Evolutionary conservation across 1,284 basidiomycete genomes (phyloP).

Genomic region (Cryptococcus sp.): DNA sequence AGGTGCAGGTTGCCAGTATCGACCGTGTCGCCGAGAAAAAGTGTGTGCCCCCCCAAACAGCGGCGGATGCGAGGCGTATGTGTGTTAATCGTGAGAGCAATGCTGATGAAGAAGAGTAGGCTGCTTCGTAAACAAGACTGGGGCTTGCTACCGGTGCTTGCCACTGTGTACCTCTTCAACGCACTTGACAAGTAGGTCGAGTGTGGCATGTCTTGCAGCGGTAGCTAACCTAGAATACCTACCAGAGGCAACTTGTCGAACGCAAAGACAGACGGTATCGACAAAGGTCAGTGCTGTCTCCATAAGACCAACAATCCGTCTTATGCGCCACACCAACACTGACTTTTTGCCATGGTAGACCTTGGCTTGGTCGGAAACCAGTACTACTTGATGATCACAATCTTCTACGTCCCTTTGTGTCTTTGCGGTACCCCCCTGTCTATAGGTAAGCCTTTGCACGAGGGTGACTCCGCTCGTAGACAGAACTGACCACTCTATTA

Average conservation of each 20-base stretch:
- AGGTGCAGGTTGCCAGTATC: not conserved
- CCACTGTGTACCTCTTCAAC: conserved; percentile 39
- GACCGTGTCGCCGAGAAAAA: not conserved
- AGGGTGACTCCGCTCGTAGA: not conserved
- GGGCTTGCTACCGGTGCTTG: conserved; percentile 16
- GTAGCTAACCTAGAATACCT: not conserved
- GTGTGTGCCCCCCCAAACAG: not conserved
- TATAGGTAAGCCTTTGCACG: conserved; percentile 25
- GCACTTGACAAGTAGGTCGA: conserved; percentile 53
- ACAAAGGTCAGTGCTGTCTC: conserved; percentile 24
- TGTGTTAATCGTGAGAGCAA: not conserved
- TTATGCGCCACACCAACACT: too few species aligned
- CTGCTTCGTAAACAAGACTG: conserved; percentile 15
- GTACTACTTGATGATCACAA: conserved; percentile 23
- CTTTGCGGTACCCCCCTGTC: conserved; percentile 56
- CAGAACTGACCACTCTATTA: not conserved
- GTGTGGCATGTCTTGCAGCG: not conserved
- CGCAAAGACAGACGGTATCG: conserved; percentile 57
- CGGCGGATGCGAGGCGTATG: too few species aligned
- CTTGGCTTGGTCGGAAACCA: conserved; percentile 23
- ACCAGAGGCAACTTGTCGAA: conserved; percentile 54
- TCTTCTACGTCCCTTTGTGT: conserved; percentile 14
- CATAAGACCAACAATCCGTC: not conserved
- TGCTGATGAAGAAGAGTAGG: not conserved
- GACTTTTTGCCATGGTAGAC: conserved; percentile 26